Evolutionary conservation across 768 basidiomycete genomes (phyloP), one percentile per base, ranked within the genome.

Genomic region (Pholiota conissans): DNA sequence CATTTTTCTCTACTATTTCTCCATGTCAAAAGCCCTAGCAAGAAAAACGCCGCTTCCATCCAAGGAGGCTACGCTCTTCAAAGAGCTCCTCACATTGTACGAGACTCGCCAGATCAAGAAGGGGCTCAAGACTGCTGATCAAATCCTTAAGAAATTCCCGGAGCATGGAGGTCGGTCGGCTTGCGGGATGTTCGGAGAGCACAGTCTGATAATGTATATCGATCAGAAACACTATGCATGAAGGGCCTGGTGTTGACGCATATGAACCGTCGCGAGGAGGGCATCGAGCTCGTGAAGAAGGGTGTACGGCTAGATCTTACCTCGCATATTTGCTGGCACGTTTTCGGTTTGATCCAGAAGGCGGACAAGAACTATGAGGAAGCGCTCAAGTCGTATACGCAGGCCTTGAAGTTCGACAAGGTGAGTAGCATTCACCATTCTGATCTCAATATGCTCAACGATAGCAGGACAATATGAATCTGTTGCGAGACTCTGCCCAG

Each of bases 301-400:
- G 94, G 94, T 57, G 81, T 93, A 62, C 81, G 85, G 40, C 78
- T 87, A 47, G 92, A 95, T 73, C 74, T 92, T 54, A 87, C 84
- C 29, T 95, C 93, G 18, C 95, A 98, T 67, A 98, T 99, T 68
- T 90, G 89, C 69, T 98, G 97, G 95, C 97, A 99, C 73, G 96
- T 98, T 62, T 91, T 93, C 69, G 97, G 94, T 26, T 88, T 99
- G 66, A 86, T 97, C 20, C 91, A 95, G 71, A 93, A 96, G 71
- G 89, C 89, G 8, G 91, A 97, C 70, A 95, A 91, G 73, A 93
- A 96, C 68, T 98, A 93, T 65, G 92, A 93, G 62, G 94, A 95
- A 66, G 95, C 97, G 0, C 79, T 93, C 65, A 91, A 94, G 66
- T 95, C 94, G 24, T 98, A 98, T 72, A 85, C 82, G 1, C 90